phyloP scores from a whole-genome alignment of 2,329 filamentous ascomycete species.

The Xenoacremonium recifei region DNA sequence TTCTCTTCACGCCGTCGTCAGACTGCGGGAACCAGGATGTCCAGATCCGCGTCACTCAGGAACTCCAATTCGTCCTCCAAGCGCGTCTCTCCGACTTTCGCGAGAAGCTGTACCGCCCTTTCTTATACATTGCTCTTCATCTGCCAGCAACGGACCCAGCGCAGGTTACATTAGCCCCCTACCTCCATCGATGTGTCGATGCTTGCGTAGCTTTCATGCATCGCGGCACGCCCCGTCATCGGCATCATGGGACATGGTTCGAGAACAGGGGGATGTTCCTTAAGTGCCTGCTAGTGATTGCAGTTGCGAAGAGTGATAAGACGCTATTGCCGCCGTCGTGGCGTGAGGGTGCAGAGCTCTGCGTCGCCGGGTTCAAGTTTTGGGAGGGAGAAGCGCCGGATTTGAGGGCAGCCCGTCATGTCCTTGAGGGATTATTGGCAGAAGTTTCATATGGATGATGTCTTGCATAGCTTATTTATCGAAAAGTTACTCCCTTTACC shows the following conservation, averaged over 20 bases:
- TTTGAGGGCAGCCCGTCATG: not conserved
- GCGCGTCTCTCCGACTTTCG: slow-evolving; percentile 1
- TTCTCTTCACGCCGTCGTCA: not conserved
- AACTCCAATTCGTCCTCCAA: slow-evolving; percentile 5
- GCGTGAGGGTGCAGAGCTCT: not conserved
- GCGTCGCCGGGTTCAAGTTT: slow-evolving; percentile 1
- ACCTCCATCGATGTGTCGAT: slow-evolving; percentile 10
- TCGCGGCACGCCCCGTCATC: slow-evolving; percentile 6
- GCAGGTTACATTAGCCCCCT: slow-evolving; percentile 17
- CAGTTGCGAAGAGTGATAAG: not conserved
- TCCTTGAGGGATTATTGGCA: not conserved
- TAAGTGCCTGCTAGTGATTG: not conserved
- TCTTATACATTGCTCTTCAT: slow-evolving; percentile 11
- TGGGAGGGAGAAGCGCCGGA: slow-evolving; percentile 7
- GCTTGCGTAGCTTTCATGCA: slow-evolving; percentile 4
- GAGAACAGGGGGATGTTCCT: slow-evolving; percentile 15
- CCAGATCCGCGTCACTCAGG: slow-evolving; percentile 2
- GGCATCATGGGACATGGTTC: slow-evolving; percentile 27
- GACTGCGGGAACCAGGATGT: not conserved
- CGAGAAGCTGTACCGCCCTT: slow-evolving; percentile 10
- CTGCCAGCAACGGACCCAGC: slow-evolving; percentile 7
- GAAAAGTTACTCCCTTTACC: no score
- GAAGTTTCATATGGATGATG: no score
- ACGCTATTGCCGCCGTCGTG: not conserved
- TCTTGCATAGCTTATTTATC: no score